A percentile compares a stretch with the other conserved stretches of the same genome.
Evolutionary conservation across 2,329 filamentous ascomycete species (phyloP).

Genomic region (Hypoxylon sp.): DNA sequence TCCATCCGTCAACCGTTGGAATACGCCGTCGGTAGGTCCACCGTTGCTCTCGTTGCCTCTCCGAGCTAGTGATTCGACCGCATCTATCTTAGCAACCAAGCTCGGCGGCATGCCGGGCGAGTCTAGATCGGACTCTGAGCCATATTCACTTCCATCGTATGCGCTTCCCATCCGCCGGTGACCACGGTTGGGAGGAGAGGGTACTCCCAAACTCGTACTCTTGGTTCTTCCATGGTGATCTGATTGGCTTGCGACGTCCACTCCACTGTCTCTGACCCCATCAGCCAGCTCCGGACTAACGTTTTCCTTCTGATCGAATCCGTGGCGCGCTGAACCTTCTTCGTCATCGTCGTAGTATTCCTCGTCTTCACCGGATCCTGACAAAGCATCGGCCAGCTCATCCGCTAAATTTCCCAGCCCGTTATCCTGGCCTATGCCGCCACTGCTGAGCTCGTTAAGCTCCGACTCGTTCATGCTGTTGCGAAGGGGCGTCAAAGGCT

Average conservation of each 20-base stretch:
- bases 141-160: constrained; percentile 79
- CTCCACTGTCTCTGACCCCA: constrained; percentile 53
- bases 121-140: constrained; percentile 75
- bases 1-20: constrained; percentile 73
- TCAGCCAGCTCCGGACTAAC: constrained; percentile 41
- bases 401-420: constrained; percentile 82
- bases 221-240: constrained; percentile 44
- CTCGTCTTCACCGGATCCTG: constrained; percentile 69
- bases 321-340: constrained; percentile 43
- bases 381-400: constrained; percentile 78
- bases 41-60: constrained; percentile 72
- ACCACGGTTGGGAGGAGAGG: constrained; percentile 51
- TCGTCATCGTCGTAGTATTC: constrained; percentile 59
- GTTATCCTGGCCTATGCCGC: constrained; percentile 55
- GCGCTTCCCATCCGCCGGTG: constrained; percentile 64
- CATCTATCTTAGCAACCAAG: constrained; percentile 74
- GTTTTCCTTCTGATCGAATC: constrained; percentile 39
- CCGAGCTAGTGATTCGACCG: constrained; percentile 74
- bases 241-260: constrained; percentile 51
- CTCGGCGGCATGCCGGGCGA: constrained; percentile 72
- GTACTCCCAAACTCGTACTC: constrained; percentile 55
- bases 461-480: constrained; percentile 59
- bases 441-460: constrained; percentile 55
- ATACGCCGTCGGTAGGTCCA: constrained; percentile 70
- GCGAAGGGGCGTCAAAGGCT: constrained; percentile 58